Base-by-base conservation (phyloP, 129 eudicot species). In the Helichrysum umbraculigerum region DNA sequence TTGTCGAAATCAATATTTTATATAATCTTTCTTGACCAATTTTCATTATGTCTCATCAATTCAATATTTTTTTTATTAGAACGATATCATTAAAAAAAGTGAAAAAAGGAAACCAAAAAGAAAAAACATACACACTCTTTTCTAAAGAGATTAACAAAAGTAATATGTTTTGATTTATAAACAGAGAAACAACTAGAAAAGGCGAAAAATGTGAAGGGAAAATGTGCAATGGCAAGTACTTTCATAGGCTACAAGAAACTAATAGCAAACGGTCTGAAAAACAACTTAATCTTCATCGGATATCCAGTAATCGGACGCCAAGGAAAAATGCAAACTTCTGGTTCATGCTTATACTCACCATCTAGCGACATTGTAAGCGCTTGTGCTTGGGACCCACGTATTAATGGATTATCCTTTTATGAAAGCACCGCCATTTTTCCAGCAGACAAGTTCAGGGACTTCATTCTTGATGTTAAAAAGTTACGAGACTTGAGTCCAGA, bases 381-480 rank as follows among this genome's bases (percentile, higher is more conserved):
- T 2, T 92, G 98, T 33, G 88, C 94, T 2, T 92, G 98, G 98
- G 98, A 92, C 75, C 98, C 98, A 32, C 83, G 91, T 17, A 92
- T 90, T 76, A 59, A 86, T 0, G 98, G 96, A 17, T 72, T 90
- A 8, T 90, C 74, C 66, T 92, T 90, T 77, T 92, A 82, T 70
- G 98, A 92, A 63, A 69, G 87, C 7, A 92, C 94, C 0, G 85
- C 92, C 5, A 86, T 92, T 50, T 90, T 92, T 76, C 83, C 90
- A 1, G 62, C 81, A 5, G 44, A 78, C 6, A 86, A 74, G 29
- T 92, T 92, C 25, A 60, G 20, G 6, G 75, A 83, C 71, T 92
- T 92, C 77, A 72, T 90, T 7, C 70, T 66, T 5, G 92, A 90
- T 29, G 94, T 92, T 0, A 92, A 85, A 30, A 83, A 33, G 71